Conservation (phyloP, 495 filamentous ascomycete genomes). For the Aspergillus sclerotioniger region DNA sequence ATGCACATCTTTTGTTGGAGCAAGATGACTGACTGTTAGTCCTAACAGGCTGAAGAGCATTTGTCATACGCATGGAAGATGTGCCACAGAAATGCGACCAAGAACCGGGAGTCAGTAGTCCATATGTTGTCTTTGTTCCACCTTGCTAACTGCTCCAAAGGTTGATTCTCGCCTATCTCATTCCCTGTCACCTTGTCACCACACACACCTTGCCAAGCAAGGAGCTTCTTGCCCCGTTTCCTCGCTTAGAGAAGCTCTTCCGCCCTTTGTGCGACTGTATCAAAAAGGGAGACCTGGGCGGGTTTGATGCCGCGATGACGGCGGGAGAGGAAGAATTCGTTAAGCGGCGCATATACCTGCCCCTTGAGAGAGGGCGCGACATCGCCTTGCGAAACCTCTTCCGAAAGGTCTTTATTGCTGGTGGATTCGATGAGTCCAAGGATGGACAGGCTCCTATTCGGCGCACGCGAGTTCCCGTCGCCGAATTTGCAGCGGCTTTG, state of each 20-base stretch:
- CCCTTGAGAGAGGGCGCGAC: constrained; percentile 86
- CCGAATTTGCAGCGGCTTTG: constrained; percentile 71
- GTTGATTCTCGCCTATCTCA: constrained; percentile 91
- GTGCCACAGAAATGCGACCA: constrained; percentile 66
- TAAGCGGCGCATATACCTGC: constrained; percentile 91
- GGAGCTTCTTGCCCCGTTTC: constrained; percentile 68
- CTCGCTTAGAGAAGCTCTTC: constrained; percentile 76
- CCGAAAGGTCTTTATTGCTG: constrained; percentile 81
- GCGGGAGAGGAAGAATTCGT: constrained; percentile 85
- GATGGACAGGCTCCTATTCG: constrained; percentile 60
- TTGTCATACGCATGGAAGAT: constrained; percentile 73
- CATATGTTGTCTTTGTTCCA: neutral
- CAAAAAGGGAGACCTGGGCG: constrained; percentile 73
- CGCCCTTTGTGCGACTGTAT: constrained; percentile 73
- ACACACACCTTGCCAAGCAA: constrained; percentile 76
- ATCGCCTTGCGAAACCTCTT: constrained; percentile 86
- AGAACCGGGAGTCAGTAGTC: constrained; percentile 72
- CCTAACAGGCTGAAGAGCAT: constrained; percentile 68
- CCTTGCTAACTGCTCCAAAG: constrained; percentile 44
- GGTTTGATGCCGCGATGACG: constrained; percentile 79
- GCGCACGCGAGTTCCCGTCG: constrained; percentile 74
- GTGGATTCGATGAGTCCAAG: constrained; percentile 72
- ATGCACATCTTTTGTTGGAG: neutral
- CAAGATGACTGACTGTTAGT: constrained; percentile 18
- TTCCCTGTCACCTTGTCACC: constrained; percentile 86